A percentile compares a stretch with the other conserved stretches of the same genome.
Conservation (phyloP, 768 basidiomycete genomes). For the Naganishia vaughanmartiniae region DNA sequence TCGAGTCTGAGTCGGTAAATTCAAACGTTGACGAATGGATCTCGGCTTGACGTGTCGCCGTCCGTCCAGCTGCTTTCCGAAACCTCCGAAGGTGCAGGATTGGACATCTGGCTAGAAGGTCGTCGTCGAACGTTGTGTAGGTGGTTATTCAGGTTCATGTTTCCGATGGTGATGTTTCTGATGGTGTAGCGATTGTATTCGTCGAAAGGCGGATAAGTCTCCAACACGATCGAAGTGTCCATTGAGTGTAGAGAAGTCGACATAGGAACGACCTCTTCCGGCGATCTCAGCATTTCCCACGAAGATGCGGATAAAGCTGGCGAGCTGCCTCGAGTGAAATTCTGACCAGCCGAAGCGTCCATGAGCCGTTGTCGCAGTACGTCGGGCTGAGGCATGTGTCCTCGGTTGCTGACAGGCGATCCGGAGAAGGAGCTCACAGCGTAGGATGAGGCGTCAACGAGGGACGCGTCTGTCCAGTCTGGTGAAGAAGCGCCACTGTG, state of each 20-base stretch:
- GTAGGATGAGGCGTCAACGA: slow-evolving; percentile 1
- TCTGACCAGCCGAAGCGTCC: background rate
- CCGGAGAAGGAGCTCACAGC: slow-evolving; percentile 3
- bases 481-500: background rate
- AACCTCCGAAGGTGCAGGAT: background rate
- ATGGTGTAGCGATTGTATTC: slow-evolving; percentile 5
- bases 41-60: background rate
- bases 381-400: background rate
- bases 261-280: slow-evolving; percentile 3
- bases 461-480: slow-evolving; percentile 1
- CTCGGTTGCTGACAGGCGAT: background rate
- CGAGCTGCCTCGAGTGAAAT: slow-evolving; percentile 3
- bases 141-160: too few species aligned
- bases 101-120: background rate
- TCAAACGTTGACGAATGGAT: background rate
- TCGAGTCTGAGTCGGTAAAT: background rate
- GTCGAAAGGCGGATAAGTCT: slow-evolving; percentile 7
- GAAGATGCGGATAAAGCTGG: slow-evolving; percentile 14
- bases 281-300: background rate
- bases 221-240: slow-evolving; percentile 15
- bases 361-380: background rate
- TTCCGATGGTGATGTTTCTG: background rate
- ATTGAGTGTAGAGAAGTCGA: slow-evolving; percentile 7
- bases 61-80: slow-evolving; percentile 16
- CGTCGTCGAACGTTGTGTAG: background rate